Base-by-base conservation (phyloP, 2,329 filamentous ascomycete species). In the Colletotrichum sp. region DNA sequence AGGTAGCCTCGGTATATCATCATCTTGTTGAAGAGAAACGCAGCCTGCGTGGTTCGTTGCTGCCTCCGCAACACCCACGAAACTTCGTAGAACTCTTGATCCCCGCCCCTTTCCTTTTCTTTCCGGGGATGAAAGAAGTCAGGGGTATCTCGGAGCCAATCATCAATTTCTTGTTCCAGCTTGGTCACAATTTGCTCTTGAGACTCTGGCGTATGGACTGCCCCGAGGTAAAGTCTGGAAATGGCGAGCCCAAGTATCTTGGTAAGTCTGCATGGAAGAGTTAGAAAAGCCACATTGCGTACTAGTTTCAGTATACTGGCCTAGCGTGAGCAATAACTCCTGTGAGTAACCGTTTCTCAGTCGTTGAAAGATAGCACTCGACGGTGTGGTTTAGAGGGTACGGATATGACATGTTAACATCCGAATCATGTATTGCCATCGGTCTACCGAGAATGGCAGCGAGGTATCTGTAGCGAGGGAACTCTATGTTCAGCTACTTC, bases 1-100 rank as follows among this genome's bases (percentile, higher is more conserved):
- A 63, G 30, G 15, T 63, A 63, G 9, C 30, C 30, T 63, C 59
- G 59, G n/a, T 63, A 63, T 18, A 36, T 32, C n/a, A 63, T 30
- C 59, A 63, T 63, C 12, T 63, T 63, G 18, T 30, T 32, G 8
- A 63, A 63, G 3, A 32, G 18, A 32, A 32, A 63, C 28, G 59
- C 59, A 7, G 30, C 30, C 9, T 63, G 59, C 18, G 21, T 63
- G 4, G 59, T 63, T 8, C 30, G 30, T 32, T 63, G 59, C 28
- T 63, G 59, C 30, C 59, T 36, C 28, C 30, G 30, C 12, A 63
- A 13, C 12, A 63, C 34, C 59, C 59, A 36, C 16, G 59, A 21
- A 5, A 63, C n/a, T 12, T 63, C 59, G 59, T 63, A 63, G 15
- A 63, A 63, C 16, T 34, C 5, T 63, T 6, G n/a, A 13, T 36